phyloP scores from a whole-genome alignment of 2,329 filamentous ascomycete species.

The Colletotrichum tanaceti region DNA sequence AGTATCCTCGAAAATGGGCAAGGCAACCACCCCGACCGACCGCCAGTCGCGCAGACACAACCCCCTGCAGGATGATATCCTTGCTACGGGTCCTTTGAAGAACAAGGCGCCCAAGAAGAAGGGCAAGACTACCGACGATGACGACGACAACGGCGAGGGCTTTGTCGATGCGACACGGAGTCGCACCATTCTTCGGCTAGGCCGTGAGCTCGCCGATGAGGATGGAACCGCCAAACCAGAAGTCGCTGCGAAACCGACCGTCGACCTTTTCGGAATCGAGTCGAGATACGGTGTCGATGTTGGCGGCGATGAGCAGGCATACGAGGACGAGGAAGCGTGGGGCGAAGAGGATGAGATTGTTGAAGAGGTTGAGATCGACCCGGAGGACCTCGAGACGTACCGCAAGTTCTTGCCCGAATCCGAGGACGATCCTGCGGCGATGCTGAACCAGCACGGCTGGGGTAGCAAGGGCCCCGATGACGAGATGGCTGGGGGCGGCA shows the following conservation, averaged over 20 bases:
- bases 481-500: slow-evolving; percentile 61
- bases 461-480: slow-evolving; percentile 59
- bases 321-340: slow-evolving; percentile 74
- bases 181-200: slow-evolving; percentile 87
- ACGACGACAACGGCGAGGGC: slow-evolving; percentile 70
- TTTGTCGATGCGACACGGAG: slow-evolving; percentile 92
- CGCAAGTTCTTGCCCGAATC: slow-evolving; percentile 85
- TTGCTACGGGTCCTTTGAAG: slow-evolving; percentile 76
- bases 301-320: slow-evolving; percentile 59
- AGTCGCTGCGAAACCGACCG: slow-evolving; percentile 53
- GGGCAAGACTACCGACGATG: slow-evolving; percentile 70
- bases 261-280: slow-evolving; percentile 82
- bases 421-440: slow-evolving; percentile 71
- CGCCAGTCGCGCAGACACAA: slow-evolving; percentile 80
- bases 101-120: slow-evolving; percentile 80
- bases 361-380: slow-evolving; percentile 84
- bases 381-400: slow-evolving; percentile 89
- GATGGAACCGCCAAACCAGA: slow-evolving; percentile 62
- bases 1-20: slow-evolving; percentile 73
- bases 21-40: slow-evolving; percentile 72
- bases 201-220: slow-evolving; percentile 88
- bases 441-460: slow-evolving; percentile 73
- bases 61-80: slow-evolving; percentile 88
- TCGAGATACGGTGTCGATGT: slow-evolving; percentile 73
- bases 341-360: slow-evolving; percentile 81